These are phyloP conservation scores for Protomyces macrosporus DNA, from an alignment of 1,139 yeast genomes.

Conservation along the genomic window DNA sequence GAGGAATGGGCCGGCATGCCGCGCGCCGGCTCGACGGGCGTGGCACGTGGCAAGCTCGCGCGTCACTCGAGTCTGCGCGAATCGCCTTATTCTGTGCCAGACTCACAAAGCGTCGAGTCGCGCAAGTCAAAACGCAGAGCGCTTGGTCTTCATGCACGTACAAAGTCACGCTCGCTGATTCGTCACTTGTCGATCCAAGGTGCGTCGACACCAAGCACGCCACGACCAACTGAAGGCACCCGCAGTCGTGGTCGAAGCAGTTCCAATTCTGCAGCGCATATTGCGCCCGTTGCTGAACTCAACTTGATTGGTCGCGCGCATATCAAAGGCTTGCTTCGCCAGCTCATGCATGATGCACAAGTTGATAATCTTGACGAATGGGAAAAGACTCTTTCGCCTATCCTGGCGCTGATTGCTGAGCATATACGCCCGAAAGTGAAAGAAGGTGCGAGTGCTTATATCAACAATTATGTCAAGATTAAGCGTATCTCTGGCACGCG, in stretches of 20 bases:
- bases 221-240: background rate
- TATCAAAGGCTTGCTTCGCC: conserved; percentile 49
- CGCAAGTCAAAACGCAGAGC: background rate
- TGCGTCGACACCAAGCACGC: background rate
- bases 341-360: conserved; percentile 47
- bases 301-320: conserved; percentile 45
- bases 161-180: conserved; percentile 9
- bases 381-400: conserved; percentile 47
- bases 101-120: background rate
- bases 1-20: background rate
- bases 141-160: background rate
- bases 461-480: conserved; percentile 79
- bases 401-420: conserved; percentile 46
- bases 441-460: conserved; percentile 71
- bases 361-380: conserved; percentile 55
- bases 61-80: background rate
- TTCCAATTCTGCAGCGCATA: conserved; percentile 4
- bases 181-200: background rate
- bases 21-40: no score
- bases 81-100: background rate
- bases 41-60: background rate
- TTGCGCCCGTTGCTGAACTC: conserved; percentile 35
- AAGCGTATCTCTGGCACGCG: conserved; percentile 76
- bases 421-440: conserved; percentile 52
- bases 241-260: conserved; percentile 13